These are phyloP conservation scores for Trichopus zeylanicus DNA, from an alignment of 116 monocot genomes.

Conservation along the genomic window DNA sequence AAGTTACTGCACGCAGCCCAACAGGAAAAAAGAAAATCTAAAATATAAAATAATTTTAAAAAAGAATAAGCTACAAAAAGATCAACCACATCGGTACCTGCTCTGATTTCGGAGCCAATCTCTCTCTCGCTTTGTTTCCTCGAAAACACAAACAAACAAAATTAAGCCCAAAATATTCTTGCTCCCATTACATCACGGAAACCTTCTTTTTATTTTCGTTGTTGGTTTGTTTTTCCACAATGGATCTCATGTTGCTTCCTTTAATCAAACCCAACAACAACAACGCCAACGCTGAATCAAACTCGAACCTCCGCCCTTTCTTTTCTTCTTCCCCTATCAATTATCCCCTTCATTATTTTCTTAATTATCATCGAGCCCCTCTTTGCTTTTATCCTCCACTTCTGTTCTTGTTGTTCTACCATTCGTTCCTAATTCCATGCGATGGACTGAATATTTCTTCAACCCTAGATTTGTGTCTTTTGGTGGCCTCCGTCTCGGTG, in stretches of 20 bases:
- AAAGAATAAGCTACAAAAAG: not conserved
- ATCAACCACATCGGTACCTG: not conserved
- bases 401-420: not conserved
- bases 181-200: too few relatives aligned
- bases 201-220: not conserved
- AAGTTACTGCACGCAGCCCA: not conserved
- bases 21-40: not conserved
- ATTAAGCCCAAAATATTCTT: too few relatives aligned
- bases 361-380: not conserved
- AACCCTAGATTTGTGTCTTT: not conserved
- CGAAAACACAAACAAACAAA: not conserved
- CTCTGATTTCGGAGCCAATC: not conserved
- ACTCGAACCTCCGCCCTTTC: too few relatives aligned
- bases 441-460: not conserved
- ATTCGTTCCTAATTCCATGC: too few relatives aligned
- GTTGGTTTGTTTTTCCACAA: not conserved
- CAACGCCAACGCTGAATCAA: not conserved
- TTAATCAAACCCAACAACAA: not conserved
- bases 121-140: not conserved
- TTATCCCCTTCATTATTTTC: not conserved
- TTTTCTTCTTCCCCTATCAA: too few relatives aligned
- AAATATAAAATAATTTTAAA: not conserved
- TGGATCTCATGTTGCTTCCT: not conserved
- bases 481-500: too few relatives aligned
- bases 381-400: not conserved